These are phyloP conservation scores for Echinosophora koreensis DNA, from an alignment of 306 rosid species.

Conservation along the genomic window DNA sequence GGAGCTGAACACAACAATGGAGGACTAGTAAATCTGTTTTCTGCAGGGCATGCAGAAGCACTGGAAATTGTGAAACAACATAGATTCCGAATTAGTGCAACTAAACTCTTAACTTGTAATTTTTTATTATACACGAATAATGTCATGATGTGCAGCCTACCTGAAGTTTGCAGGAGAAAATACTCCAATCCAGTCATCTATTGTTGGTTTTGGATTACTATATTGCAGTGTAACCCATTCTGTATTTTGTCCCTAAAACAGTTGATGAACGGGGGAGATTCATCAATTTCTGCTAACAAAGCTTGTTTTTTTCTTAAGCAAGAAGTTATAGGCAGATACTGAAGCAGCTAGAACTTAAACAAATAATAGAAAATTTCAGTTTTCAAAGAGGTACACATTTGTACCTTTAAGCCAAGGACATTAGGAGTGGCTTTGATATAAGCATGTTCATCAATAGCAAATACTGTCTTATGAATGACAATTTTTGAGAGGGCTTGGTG, in stretches of 20 bases:
- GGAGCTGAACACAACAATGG: slow-evolving; percentile 89
- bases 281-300: slow-evolving; percentile 46
- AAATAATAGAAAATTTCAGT: neutral
- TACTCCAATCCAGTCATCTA: slow-evolving; percentile 89
- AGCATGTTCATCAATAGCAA: slow-evolving; percentile 63
- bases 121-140: neutral
- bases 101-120: slow-evolving; percentile 3
- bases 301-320: slow-evolving; percentile 6
- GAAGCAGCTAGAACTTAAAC: slow-evolving; percentile 19
- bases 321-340: neutral
- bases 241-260: slow-evolving; percentile 70
- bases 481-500: slow-evolving; percentile 78
- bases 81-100: slow-evolving; percentile 41
- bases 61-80: slow-evolving; percentile 58
- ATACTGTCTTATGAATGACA: slow-evolving; percentile 61
- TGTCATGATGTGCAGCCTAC: slow-evolving; percentile 49
- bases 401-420: slow-evolving; percentile 73
- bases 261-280: neutral
- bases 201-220: slow-evolving; percentile 68
- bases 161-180: slow-evolving; percentile 94
- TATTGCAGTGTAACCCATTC: slow-evolving; percentile 74
- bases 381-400: slow-evolving; percentile 8
- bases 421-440: slow-evolving; percentile 66
- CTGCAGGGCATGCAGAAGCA: slow-evolving; percentile 75
- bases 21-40: slow-evolving; percentile 50